phyloP scores from a whole-genome alignment of 768 basidiomycete species.

The Lactarius trivialis region DNA sequence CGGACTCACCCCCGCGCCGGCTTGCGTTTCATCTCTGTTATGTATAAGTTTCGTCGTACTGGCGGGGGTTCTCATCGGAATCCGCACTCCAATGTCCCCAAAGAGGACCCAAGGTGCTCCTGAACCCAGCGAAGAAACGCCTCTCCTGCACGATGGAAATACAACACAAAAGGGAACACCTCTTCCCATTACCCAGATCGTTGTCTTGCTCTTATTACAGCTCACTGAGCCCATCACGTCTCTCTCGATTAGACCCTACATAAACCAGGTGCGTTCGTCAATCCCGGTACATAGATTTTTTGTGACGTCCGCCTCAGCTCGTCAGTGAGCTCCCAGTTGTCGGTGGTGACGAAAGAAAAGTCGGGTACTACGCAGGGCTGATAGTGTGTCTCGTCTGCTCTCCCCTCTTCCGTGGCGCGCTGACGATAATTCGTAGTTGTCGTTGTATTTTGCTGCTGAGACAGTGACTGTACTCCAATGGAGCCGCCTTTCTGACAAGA shows the following conservation, averaged over 20 bases:
- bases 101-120: not conserved
- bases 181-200: constrained; percentile 41
- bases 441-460: constrained; percentile 17
- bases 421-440: constrained; percentile 31
- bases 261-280: constrained; percentile 36
- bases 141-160: constrained; percentile 3
- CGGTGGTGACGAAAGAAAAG: constrained; percentile 37
- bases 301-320: constrained; percentile 29
- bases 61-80: not conserved
- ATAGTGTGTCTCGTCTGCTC: constrained; percentile 33
- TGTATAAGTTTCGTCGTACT: not conserved
- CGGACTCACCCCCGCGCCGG: too few relatives aligned
- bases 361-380: constrained; percentile 46
- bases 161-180: constrained; percentile 31
- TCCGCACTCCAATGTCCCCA: not conserved
- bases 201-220: constrained; percentile 38
- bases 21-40: too few relatives aligned
- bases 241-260: constrained; percentile 44
- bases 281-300: not conserved
- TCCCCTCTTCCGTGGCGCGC: too few relatives aligned
- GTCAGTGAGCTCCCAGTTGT: constrained; percentile 38
- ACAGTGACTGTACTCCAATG: not conserved
- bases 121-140: constrained; percentile 7
- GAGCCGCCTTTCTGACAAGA: not conserved
- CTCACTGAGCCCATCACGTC: constrained; percentile 45